Base-by-base conservation (phyloP, 2,329 filamentous ascomycete genomes). In the Aspergillus candidus region DNA sequence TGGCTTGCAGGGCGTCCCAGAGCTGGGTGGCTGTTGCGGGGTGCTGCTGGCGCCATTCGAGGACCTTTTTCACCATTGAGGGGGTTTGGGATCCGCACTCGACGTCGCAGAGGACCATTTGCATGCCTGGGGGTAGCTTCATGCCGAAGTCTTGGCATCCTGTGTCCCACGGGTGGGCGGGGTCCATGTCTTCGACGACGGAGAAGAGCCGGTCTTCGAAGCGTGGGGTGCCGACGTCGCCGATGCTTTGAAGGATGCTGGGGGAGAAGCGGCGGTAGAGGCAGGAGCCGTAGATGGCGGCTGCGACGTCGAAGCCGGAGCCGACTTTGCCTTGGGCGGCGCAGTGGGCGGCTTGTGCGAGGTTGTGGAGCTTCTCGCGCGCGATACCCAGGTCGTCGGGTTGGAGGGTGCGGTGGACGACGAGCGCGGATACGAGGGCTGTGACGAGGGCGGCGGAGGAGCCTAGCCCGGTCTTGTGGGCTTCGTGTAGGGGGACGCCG, bases 251-350 rank as follows among this genome's bases (percentile, higher is more conserved):
- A 1, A 98, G 75, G 11, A 95, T 74, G 0, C 76, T 72, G 0
- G 93, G 90, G 0, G 87, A 91, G 72, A 98, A 98, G n/a, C 93
- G 84, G 14, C 85, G 80, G 74, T 98, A 98, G 10, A 86, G 74
- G 63, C 88, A 95, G 12, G 87, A 90, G 12, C 93, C 93, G 65
- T 88, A 96, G 12, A 95, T 88, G 13, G 93, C 93, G 18, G 86
- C 84, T 0, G 91, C 93, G 41, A 98, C 86, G 63, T 98, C 93
- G 64, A 98, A 98, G 14, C 93, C 93, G 1, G 86, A 93, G 39
- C 93, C 93, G 13, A 98, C 83, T 68, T 98, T 98, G 17, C 93
- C 93, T 71, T 98, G 93, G 0, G 93, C 93, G 1, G 91, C 88
- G 62, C 91, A 96, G 71, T 98, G 93, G 4, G 88, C 84, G 1